Evolutionary conservation across 2,329 filamentous ascomycete genomes (phyloP).

Genomic region (Geosmithia putterillii): DNA sequence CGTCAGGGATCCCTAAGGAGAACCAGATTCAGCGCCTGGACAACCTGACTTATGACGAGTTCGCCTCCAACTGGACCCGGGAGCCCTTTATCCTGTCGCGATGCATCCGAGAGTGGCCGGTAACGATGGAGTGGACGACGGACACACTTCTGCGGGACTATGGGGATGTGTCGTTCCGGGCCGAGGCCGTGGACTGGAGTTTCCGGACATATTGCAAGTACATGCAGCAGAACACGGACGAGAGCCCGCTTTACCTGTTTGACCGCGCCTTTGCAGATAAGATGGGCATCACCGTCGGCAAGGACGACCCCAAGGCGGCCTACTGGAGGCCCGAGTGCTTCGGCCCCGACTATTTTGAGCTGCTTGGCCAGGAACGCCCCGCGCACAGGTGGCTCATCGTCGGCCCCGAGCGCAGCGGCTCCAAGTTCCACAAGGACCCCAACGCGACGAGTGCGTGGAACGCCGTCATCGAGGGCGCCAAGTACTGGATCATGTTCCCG

Average conservation of each 20-base stretch:
- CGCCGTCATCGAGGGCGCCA: constrained; percentile 75
- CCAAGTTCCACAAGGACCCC: constrained; percentile 84
- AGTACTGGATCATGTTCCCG: constrained; percentile 99
- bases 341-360: constrained; percentile 72
- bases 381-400: constrained; percentile 90
- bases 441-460: constrained; percentile 81
- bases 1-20: constrained; percentile 53
- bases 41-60: constrained; percentile 60
- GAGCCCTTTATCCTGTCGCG: constrained; percentile 78
- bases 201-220: constrained; percentile 72
- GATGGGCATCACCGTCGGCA: constrained; percentile 58
- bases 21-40: constrained; percentile 64
- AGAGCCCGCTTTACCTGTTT: constrained; percentile 87
- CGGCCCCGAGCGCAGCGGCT: constrained; percentile 75
- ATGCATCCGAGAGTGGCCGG: constrained; percentile 73
- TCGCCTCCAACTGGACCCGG: constrained; percentile 62
- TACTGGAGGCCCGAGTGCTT: constrained; percentile 83
- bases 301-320: constrained; percentile 22
- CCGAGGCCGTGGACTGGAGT: constrained; percentile 89
- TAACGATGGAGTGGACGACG: constrained; percentile 61
- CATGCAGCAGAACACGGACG: constrained; percentile 67
- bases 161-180: constrained; percentile 59
- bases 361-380: constrained; percentile 66
- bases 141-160: constrained; percentile 54
- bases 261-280: constrained; percentile 80